Percentiles rank a stretch among this genome's conserved stretches.
These are phyloP conservation scores for Tuber brumale DNA, from an alignment of 495 filamentous ascomycete species.

Conservation along the genomic window DNA sequence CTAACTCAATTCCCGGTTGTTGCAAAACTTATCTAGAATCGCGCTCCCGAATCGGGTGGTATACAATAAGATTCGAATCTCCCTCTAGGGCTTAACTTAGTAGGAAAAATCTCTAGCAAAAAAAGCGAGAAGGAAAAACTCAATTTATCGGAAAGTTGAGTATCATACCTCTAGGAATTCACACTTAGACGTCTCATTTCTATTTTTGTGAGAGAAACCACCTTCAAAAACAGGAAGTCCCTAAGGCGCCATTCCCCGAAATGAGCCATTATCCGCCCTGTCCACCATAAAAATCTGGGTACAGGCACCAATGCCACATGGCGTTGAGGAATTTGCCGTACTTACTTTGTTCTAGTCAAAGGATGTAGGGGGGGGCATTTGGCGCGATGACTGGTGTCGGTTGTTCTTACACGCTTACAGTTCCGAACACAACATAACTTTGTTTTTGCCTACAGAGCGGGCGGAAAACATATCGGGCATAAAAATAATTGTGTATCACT, in stretches of 20 bases:
- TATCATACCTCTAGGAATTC: neutral
- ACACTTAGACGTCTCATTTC: neutral
- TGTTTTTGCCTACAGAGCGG: no score
- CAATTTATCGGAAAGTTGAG: neutral
- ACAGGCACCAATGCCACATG: neutral
- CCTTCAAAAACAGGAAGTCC: neutral
- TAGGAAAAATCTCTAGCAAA: neutral
- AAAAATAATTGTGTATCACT: neutral
- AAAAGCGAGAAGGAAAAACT: neutral
- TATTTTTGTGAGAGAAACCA: neutral
- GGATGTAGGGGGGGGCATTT: neutral
- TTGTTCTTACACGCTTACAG: neutral
- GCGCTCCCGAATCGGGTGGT: neutral
- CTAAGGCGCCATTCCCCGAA: neutral
- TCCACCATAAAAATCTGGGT: no score
- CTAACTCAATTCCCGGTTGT: neutral
- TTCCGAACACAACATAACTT: no score
- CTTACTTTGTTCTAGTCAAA: neutral
- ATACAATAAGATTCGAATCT: neutral
- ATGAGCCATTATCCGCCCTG: neutral
- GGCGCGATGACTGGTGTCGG: neutral
- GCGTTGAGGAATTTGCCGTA: neutral
- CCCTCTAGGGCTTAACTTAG: neutral
- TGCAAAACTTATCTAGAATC: neutral
- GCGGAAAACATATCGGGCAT: neutral